Conservation (phyloP, 768 basidiomycete species). For the Lactarius akahatsu region DNA sequence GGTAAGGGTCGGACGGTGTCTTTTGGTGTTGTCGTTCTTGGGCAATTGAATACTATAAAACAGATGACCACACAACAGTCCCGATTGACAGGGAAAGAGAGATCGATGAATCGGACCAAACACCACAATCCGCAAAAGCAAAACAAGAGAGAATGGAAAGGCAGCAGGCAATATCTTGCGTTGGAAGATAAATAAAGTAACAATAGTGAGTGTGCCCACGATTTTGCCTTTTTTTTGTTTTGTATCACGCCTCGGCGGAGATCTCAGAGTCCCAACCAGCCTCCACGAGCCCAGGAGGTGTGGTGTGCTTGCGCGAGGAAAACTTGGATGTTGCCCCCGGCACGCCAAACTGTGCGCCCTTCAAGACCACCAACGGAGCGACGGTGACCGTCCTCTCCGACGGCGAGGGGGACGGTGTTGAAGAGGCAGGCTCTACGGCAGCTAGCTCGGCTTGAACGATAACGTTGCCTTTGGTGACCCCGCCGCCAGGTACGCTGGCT, state of each 20-base stretch:
- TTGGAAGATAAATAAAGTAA: conserved; percentile 13
- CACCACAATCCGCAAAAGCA: conserved; percentile 9
- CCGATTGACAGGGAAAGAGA: conserved; percentile 11
- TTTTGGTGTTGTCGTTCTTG: conserved; percentile 17
- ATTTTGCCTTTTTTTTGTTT: not conserved
- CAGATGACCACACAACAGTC: conserved; percentile 14
- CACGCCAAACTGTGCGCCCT: conserved; percentile 17
- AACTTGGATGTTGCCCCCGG: conserved; percentile 20
- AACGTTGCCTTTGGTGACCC: not conserved
- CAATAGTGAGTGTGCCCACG: conserved; percentile 3
- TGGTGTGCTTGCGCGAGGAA: conserved; percentile 14
- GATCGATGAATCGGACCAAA: conserved; percentile 18
- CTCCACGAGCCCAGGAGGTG: conserved; percentile 19
- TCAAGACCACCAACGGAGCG: conserved; percentile 22
- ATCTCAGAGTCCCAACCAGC: conserved; percentile 28
- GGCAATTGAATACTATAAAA: conserved; percentile 22
- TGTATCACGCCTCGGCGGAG: conserved; percentile 20
- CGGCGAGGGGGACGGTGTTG: conserved; percentile 23
- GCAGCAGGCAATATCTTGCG: conserved; percentile 13
- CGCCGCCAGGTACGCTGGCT: not conserved
- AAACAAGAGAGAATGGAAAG: conserved; percentile 12
- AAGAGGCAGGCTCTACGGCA: conserved; percentile 21
- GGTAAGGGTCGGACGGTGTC: conserved; percentile 17
- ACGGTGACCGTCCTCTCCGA: conserved; percentile 1
- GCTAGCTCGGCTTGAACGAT: conserved; percentile 7